Evolutionary conservation across 192 early-diverging fungal species (phyloP).

Genomic region (Coemansia sp.): DNA sequence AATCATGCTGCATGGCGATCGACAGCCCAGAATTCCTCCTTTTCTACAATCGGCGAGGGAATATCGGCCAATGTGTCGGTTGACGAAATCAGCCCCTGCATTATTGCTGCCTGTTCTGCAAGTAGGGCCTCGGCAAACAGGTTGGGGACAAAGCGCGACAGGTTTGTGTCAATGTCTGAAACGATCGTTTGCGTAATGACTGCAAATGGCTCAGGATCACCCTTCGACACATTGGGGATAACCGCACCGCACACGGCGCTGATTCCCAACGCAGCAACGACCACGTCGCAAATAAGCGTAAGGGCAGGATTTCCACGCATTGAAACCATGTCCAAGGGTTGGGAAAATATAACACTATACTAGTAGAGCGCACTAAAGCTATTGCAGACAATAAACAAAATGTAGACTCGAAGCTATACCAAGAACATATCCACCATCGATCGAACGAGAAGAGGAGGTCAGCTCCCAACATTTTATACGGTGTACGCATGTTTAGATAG

Average conservation of each 20-base stretch:
- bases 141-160: slow-evolving; percentile 33
- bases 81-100: background rate
- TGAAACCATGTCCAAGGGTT: background rate
- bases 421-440: too few relatives aligned
- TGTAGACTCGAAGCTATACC: too few relatives aligned
- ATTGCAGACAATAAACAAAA: too few relatives aligned
- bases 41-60: background rate
- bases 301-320: background rate
- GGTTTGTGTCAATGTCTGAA: slow-evolving; percentile 28
- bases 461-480: too few relatives aligned
- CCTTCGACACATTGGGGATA: background rate
- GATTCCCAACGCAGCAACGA: background rate
- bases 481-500: too few relatives aligned
- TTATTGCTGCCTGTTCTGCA: slow-evolving; percentile 9
- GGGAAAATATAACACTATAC: background rate
- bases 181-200: slow-evolving; percentile 13
- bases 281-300: background rate
- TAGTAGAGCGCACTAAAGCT: too few relatives aligned
- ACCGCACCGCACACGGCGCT: slow-evolving; percentile 2
- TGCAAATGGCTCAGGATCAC: background rate
- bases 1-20: slow-evolving; percentile 2
- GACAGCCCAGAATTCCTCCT: slow-evolving; percentile 4
- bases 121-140: slow-evolving; percentile 22
- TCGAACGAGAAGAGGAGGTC: too few relatives aligned
- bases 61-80: background rate